Percentiles rank a stretch among this genome's conserved stretches.
Evolutionary conservation across 208 protist species (phyloP).

Genomic region (Baffinella frigidus): DNA sequence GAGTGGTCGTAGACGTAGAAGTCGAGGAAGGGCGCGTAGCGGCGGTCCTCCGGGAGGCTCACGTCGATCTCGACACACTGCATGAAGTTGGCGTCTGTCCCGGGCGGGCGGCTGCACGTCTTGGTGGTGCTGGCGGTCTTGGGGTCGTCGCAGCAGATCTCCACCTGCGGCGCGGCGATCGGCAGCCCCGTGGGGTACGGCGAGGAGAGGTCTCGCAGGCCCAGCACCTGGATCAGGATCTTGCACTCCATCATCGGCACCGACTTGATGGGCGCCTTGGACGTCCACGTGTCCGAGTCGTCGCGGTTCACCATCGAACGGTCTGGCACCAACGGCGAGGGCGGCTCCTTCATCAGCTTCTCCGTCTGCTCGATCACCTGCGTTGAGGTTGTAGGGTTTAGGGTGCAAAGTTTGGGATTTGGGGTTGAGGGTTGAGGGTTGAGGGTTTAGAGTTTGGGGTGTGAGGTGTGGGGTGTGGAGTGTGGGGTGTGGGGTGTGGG

Average conservation of each 20-base stretch:
- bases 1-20: conserved; percentile 62
- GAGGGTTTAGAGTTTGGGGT: too few relatives aligned
- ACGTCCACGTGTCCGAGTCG: neutral
- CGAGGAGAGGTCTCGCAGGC: conserved; percentile 26
- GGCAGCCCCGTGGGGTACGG: neutral
- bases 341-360: conserved; percentile 32
- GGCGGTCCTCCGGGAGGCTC: neutral
- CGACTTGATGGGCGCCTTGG: neutral
- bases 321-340: conserved; percentile 29
- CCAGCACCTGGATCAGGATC: conserved; percentile 53
- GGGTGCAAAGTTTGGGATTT: too few relatives aligned
- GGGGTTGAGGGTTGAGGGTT: too few relatives aligned
- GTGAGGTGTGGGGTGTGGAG: too few relatives aligned
- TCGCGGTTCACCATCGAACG: conserved; percentile 10
- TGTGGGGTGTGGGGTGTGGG: too few relatives aligned
- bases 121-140: neutral
- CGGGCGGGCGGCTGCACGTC: neutral
- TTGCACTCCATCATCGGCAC: conserved; percentile 46
- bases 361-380: too few relatives aligned
- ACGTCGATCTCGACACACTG: conserved; percentile 46
- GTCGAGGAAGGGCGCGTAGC: conserved; percentile 15
- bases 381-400: too few relatives aligned
- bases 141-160: conserved; percentile 53
- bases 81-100: conserved; percentile 52
- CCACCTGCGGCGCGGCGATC: neutral